phyloP scores from a whole-genome alignment of 768 basidiomycete genomes.

The Leccinum incarnatum region DNA sequence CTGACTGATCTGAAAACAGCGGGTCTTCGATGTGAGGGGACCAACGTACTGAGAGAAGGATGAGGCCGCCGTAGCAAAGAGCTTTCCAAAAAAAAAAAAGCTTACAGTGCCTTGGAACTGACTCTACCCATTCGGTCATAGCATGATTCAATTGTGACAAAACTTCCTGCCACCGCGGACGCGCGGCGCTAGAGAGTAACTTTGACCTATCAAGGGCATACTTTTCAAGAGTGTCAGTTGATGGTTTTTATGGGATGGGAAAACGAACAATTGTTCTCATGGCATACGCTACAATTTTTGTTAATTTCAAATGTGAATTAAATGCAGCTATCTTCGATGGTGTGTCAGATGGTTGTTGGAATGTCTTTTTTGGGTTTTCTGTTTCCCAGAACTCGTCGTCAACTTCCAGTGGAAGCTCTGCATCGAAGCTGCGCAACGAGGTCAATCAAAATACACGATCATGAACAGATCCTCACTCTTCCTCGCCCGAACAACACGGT shows the following conservation, averaged over 20 bases:
- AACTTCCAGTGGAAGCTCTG: conserved; percentile 77
- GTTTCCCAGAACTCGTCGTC: conserved; percentile 79
- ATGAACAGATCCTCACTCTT: conserved; percentile 50
- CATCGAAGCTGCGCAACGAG: conserved; percentile 64
- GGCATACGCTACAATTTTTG: conserved; percentile 66
- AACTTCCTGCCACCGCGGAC: conserved; percentile 54
- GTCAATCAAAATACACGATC: conserved; percentile 5
- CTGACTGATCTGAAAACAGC: conserved; percentile 53
- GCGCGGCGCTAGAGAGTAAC: conserved; percentile 49
- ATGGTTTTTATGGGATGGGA: neutral
- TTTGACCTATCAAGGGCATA: conserved; percentile 72
- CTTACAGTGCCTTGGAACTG: conserved; percentile 66
- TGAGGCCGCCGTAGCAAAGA: neutral
- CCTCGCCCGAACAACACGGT: conserved; percentile 54
- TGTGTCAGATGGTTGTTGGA: conserved; percentile 63
- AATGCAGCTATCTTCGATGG: conserved; percentile 61
- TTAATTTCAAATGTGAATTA: conserved; percentile 61
- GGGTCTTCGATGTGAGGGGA: conserved; percentile 48
- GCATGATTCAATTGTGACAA: conserved; percentile 66
- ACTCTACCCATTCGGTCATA: conserved; percentile 69
- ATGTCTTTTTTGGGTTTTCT: conserved; percentile 46
- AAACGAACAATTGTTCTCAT: conserved; percentile 62
- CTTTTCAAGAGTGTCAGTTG: conserved; percentile 26
- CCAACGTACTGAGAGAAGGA: conserved; percentile 50
- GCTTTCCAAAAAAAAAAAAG: conserved; percentile 4